Base-by-base conservation (phyloP, 352 stramenopile species). In the Phytopythium vexans region DNA sequence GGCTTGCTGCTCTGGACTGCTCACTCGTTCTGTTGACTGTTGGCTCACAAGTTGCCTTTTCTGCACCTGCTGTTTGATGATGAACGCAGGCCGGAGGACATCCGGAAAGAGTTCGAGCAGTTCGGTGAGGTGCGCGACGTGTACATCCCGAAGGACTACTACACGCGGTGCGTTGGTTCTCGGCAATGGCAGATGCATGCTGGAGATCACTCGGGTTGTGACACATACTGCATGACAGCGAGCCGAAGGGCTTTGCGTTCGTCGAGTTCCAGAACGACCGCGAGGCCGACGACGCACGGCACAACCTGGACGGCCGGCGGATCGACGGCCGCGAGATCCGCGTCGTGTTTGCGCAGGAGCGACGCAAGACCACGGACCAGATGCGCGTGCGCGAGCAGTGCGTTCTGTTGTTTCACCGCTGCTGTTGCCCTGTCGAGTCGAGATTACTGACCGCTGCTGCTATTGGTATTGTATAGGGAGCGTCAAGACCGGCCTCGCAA, bases 301-400 rank as follows among this genome's bases (percentile, higher is more conserved):
- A 93, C 55, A 91, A 92, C 56, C 79, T 98, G 63, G 90, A 98
- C 68, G 88, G 86, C 21, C 86, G 91, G 56, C 69, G 86, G 44
- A 88, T 98, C 52, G 95, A 98, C 50, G 94, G 94, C 49, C 79
- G 88, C 38, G 89, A 97, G 55, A 82, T 98, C 46, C 90, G 95
- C 65, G 94, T 98, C 11, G 91, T 98, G 39, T 98, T 97, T 73
- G 94, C 94, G n/a, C 94, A 98, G 68, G 92, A 98, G 64, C 92
- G 94, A 50, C 86, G 94, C 56, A 98, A 98, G 71, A 97, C 89
- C 12, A 95, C 94, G 8, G 86, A 95, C 52, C 90, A 98, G 65
- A 98, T 98, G 94, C 83, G 89, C 53, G 82, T 86, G n/a, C 77
- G 90, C 49, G 87, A 93, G 54, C 72, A 62, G 82, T 89, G 38